Evolutionary conservation across 345 rosid genomes (phyloP), one percentile per base, ranked within the genome.

Genomic region (Gossypium mustelinum): DNA sequence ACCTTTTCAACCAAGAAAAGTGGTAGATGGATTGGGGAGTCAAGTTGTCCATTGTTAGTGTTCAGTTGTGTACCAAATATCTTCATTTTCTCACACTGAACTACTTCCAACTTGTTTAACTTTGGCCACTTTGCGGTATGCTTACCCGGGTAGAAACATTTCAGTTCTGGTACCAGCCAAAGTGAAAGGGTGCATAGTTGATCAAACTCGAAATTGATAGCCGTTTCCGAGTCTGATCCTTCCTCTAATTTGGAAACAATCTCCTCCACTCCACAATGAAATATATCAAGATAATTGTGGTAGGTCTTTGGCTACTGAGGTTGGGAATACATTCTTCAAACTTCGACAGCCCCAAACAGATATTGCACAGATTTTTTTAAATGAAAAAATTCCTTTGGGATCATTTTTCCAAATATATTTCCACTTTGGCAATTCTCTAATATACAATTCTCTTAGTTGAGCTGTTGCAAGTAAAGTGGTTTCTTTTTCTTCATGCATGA

Each of bases 301-400:
- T 12, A 66, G 54, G 27, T 11, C 52, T 66, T 29, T 44, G 27
- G 70, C 70, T 44, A 66, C 4, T 66, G 70, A 66, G 29, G 54
- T n/a, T 20, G 54, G 70, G 11, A 66, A 66, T 4, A 66, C 34
- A 12, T 66, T 18, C 17, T 66, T 44, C 9, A 66, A 9, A 44
- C 29, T 66, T 9, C 5, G 6, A 44, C 70, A 66, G 4, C 0
- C 1, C 27, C 0, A 0, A 43, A 43, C 52, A 4, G 1, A 2
- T 22, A 66, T 11, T 20, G 11, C 2, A 5, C 5, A 2, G n/a
- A 66, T 17, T 44, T 20, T 43, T 41, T 66, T 4, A 44, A 66
- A 44, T 41, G 54, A 10, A 1, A 66, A 45, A 44, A 44, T 41
- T 45, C 34, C 41, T 50, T 1, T 7, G 1, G 56, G 64, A 17